These are phyloP conservation scores for Ogataea thermomethanolica DNA, from an alignment of 805 yeast genomes.

Conservation along the genomic window DNA sequence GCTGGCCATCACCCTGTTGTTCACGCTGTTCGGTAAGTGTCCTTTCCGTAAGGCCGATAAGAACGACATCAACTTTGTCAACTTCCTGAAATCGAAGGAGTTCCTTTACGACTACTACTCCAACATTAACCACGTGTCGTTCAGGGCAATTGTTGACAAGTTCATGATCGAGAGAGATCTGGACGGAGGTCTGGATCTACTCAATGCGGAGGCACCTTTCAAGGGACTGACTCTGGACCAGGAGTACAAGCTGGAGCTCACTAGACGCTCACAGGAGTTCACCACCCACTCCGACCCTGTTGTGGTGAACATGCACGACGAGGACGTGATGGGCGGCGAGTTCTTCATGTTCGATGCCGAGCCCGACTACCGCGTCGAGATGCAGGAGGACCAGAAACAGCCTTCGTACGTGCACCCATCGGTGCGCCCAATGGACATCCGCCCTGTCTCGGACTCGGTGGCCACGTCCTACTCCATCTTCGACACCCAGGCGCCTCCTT, in stretches of 20 bases:
- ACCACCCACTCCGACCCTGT: conserved; percentile 6
- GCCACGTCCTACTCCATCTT: conserved; percentile 17
- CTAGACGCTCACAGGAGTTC: conserved; percentile 10
- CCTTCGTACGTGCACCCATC: conserved; percentile 8
- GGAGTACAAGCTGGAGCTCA: conserved; percentile 33
- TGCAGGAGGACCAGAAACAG: conserved; percentile 17
- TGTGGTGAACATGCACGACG: conserved; percentile 3
- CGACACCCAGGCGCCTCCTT: conserved; percentile 17
- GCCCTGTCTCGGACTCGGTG: conserved; percentile 10
- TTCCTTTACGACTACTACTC: conserved; percentile 50
- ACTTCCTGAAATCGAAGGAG: conserved; percentile 39
- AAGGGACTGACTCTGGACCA: conserved; percentile 47
- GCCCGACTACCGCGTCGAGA: conserved; percentile 25
- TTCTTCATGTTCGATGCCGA: conserved; percentile 36
- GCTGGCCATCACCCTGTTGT: conserved; percentile 47
- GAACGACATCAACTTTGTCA: conserved; percentile 42
- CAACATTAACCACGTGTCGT: conserved; percentile 41
- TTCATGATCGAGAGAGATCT: conserved; percentile 41
- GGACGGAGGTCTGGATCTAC: conserved; percentile 29
- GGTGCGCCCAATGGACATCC: conserved; percentile 9
- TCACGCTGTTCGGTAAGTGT: conserved; percentile 48
- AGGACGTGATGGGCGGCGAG: conserved; percentile 28
- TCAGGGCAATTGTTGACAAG: conserved; percentile 37
- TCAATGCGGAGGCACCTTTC: conserved; percentile 27
- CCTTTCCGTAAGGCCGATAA: conserved; percentile 44